A percentile compares a stretch with the other conserved stretches of the same genome.
These are phyloP conservation scores for Schrenkiella parvula DNA, from an alignment of 345 rosid species.

Conservation along the genomic window DNA sequence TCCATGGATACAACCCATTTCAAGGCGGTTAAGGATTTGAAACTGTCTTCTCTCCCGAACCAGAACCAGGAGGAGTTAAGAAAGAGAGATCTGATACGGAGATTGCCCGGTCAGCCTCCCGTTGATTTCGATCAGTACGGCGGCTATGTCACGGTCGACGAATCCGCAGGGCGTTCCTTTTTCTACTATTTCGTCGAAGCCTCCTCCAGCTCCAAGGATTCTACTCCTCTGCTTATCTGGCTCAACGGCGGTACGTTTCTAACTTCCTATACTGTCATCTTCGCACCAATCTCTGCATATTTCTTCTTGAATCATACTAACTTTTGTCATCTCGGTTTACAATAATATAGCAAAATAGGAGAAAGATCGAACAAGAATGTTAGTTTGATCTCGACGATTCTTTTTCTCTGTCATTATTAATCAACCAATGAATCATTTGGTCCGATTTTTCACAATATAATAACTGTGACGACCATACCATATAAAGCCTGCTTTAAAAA, in stretches of 20 bases:
- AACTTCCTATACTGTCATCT: background rate
- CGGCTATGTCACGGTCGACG: conserved; percentile 61
- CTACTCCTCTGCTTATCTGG: conserved; percentile 87
- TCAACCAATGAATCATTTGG: background rate
- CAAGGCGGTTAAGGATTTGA: conserved; percentile 24
- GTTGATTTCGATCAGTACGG: conserved; percentile 55
- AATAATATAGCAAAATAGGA: background rate
- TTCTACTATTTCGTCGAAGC: conserved; percentile 74
- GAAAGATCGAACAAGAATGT: conserved; percentile 14
- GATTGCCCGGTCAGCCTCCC: conserved; percentile 62
- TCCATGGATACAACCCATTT: conserved; percentile 27
- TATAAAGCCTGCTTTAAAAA: no score
- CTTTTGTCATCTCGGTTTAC: background rate
- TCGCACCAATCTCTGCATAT: background rate
- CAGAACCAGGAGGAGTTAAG: conserved; percentile 24
- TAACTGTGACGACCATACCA: conserved; percentile 5
- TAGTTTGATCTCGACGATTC: conserved; percentile 18
- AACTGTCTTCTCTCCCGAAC: background rate
- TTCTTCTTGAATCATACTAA: background rate
- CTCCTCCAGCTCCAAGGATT: conserved; percentile 27
- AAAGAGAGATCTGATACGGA: conserved; percentile 49
- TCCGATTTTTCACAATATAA: background rate
- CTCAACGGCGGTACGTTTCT: conserved; percentile 71
- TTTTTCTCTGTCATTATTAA: background rate
- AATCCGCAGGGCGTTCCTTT: conserved; percentile 54